Base-by-base conservation (phyloP, 345 rosid genomes). In the Citrus unshiu region DNA sequence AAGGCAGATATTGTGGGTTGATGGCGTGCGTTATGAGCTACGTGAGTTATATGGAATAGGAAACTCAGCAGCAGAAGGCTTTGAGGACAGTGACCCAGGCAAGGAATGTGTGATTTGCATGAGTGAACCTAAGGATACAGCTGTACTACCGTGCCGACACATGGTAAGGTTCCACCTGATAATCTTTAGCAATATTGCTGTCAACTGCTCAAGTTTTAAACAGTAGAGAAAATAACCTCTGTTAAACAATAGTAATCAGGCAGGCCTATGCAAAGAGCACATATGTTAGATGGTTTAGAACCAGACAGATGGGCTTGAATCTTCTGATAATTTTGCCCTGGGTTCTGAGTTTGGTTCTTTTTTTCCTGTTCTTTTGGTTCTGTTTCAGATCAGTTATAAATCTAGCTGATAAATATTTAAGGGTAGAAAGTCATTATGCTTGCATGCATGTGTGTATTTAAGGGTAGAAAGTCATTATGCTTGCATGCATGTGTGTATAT, bases 81-180 rank as follows among this genome's bases (percentile, higher is more conserved):
- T 89, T 79, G 85, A 87, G 67, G 93, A 91, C 73, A 82, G 66
- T 56, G 93, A 84, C 77, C 84, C 86, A 6, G 97, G 87, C 84
- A 89, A 93, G 82, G 97, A 94, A 74, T 94, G 98, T 72, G 98
- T 93, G 68, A 93, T 94, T 72, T 94, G 98, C 95, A 88, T 94
- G 97, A 90, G 93, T 63, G 96, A 93, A 85, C 93, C 92, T 25
- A 91, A 93, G 89, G 92, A 93, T 87, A 94, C 97, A 2, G 96
- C 96, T 35, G 90, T 88, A 10, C 79, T 94, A 78, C 98, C 98
- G 66, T 94, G 98, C 87, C 85, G 98, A 58, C 98, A 94, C 86
- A 88, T 94, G 98, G 98, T 93, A 80, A 90, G 89, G 37, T 0
- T 82, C 77, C 68, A 30, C 29, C 70, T 75, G 35, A 25, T 39